Base-by-base conservation (phyloP, 768 basidiomycete species). In the Mycena alexandri region DNA sequence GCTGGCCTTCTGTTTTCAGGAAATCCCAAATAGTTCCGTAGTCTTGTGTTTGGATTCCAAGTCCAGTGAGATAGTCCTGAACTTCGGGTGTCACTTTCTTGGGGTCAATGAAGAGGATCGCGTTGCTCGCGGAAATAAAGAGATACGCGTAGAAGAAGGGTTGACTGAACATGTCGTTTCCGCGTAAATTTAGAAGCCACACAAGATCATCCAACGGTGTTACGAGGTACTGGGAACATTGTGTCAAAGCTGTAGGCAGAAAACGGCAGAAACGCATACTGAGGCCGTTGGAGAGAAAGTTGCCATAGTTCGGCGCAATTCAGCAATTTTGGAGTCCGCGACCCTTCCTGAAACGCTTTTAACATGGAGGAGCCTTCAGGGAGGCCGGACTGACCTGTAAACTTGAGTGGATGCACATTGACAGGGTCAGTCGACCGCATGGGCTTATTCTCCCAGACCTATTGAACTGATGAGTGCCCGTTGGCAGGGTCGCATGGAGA, bases 171-270 rank as follows among this genome's bases (percentile, higher is more conserved):
- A 92, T 91, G 72, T 93, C 92, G 21, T 84, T 82, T 4, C 90
- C 92, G 55, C 92, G 85, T 17, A 93, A 80, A 75, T 93, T 91
- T 76, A 89, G 85, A 43, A 90, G 70, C 90, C 90, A 93, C 3
- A 89, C 90, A 54, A 92, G 84, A 73, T 93, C 92, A 75, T 93
- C 92, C 34, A 93, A 83, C 75, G 86, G 83, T n/a, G 79, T 86
- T n/a, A 92, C 83, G 9, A 92, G 75, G 36, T 60, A 80, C 83
- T 21, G 81, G 76, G 57, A 84, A 82, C 61, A 74, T 80, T 84
- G 79, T 5, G 78, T 76, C 29, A 81, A 29, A 79, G 79, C 82
- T 79, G 19, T 79, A 72, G 4, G 16, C 19, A 24, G 12, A 38
- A 75, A 71, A 74, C 81, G 80, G 19, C 81, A 78, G 55, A 5